Evolutionary conservation across 225 moss, liverwort and hornwort genomes (phyloP).

Genomic region (Neckera pumila): DNA sequence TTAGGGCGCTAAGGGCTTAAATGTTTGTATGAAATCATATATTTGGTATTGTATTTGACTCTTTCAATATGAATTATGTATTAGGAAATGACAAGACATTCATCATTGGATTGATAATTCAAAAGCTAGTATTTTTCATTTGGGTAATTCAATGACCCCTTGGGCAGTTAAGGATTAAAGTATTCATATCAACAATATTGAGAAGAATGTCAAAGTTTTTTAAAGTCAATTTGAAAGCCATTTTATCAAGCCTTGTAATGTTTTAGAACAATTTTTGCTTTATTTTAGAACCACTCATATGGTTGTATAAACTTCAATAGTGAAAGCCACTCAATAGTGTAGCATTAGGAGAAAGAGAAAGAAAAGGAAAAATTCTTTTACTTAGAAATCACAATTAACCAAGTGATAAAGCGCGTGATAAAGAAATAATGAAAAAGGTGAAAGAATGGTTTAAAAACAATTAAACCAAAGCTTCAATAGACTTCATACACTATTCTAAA

Average conservation of each 20-base stretch:
- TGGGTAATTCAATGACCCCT: neutral
- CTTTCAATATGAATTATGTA: neutral
- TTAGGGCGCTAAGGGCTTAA: accelerated
- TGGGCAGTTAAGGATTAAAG: neutral
- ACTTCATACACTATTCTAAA: neutral
- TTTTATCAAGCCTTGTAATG: neutral
- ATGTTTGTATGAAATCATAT: neutral
- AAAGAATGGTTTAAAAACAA: neutral
- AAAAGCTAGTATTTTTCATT: neutral
- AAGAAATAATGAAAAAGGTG: too few relatives aligned
- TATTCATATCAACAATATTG: neutral
- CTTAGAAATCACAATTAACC: neutral
- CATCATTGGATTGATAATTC: neutral
- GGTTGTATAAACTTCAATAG: neutral
- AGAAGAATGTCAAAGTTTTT: neutral
- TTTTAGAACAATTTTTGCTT: neutral
- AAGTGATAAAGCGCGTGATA: neutral
- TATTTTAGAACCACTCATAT: neutral
- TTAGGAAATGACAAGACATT: neutral
- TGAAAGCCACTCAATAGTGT: neutral
- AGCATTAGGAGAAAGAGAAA: neutral
- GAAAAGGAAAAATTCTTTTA: too few relatives aligned
- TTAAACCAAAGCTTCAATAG: neutral
- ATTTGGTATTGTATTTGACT: neutral
- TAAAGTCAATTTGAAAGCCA: neutral